Evolutionary conservation across 257 asterid species (phyloP).

Genomic region (Craterostigma plantagineum): DNA sequence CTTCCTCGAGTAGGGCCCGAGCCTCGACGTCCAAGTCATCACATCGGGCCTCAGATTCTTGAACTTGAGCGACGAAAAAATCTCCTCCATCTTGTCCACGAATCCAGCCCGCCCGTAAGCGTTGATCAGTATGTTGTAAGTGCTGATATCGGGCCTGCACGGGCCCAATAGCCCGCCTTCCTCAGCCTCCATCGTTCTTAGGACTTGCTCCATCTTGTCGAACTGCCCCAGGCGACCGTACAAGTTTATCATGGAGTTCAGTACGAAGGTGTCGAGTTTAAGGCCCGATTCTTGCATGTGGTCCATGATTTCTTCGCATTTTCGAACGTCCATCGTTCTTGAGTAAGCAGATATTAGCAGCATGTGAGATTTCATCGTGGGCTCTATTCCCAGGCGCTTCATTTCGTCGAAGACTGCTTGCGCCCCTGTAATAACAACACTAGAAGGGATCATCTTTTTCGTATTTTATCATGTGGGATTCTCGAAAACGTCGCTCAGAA

Average conservation of each 20-base stretch:
- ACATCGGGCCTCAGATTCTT: conserved; percentile 48
- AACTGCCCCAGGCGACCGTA: conserved; percentile 69
- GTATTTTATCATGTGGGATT: neutral
- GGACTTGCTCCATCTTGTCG: conserved; percentile 57
- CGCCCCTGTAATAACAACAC: conserved; percentile 52
- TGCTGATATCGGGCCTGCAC: conserved; percentile 20
- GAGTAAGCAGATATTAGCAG: conserved; percentile 60
- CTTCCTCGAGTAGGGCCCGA: conserved; percentile 70
- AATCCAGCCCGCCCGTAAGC: conserved; percentile 43
- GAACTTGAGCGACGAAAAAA: conserved; percentile 25
- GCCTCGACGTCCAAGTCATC: conserved; percentile 59
- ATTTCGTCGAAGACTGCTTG: conserved; percentile 64
- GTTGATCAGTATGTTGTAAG: conserved; percentile 3
- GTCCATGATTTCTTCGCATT: conserved; percentile 52
- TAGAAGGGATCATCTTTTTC: too few species aligned
- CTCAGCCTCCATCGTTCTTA: conserved; percentile 27
- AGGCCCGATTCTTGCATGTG: conserved; percentile 38
- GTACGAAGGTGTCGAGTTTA: conserved; percentile 46
- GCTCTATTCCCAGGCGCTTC: conserved; percentile 49
- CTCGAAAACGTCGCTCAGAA: neutral
- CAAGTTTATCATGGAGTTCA: conserved; percentile 58
- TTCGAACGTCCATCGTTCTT: conserved; percentile 30
- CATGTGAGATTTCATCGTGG: conserved; percentile 79
- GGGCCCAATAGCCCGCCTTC: too few species aligned
- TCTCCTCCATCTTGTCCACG: conserved; percentile 52